Evolutionary conservation across 805 yeast species (phyloP), one percentile per base, ranked within the genome.

Genomic region (Pichia exigua): DNA sequence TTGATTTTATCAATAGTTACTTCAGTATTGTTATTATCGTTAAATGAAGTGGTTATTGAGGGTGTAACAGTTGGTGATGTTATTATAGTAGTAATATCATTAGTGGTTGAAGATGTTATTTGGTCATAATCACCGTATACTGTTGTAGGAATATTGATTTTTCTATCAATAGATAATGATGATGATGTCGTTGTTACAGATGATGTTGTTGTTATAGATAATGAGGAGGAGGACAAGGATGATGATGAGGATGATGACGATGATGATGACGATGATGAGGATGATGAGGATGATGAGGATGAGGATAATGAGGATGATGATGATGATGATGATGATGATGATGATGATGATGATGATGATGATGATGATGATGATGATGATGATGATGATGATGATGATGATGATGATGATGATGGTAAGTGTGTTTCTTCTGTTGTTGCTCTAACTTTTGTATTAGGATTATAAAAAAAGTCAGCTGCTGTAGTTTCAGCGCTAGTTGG

Each of bases 311-410:
- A 21, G 2, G 42, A 12, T 10, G 43, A 22, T 21, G 43, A 22
- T 41, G 43, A 41, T 41, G 43, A 22, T 13, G 27, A 8, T 22
- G 27, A 13, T 20, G 43, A 22, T 20, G 26, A 13, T 9, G 49
- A 18, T 32, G 47, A 44, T 22, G 52, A 24, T 40, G 55, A 17
- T 17, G 46, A 27, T 17, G 21, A 4, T 10, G 24, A 39, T 20
- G 47, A 13, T 18, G 51, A 35, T n/a, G 50, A 32, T 20, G 50
- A 22, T n/a, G 46, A 39, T 20, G 54, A 26, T 11, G 45, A 27
- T n/a, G 45, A 24, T 13, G 30, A 2, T 9, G 46, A 35, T 11
- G 41, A n/a, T 22, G 44, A 24, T 15, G 28, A 11, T 24, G 28
- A 15, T 21, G 44, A 22, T 21, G 27, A 13, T 11, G 28, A 13